A percentile compares a stretch with the other conserved stretches of the same genome.
Conservation (phyloP, 2,329 filamentous ascomycete genomes). For the Thielaviopsis musarum region DNA sequence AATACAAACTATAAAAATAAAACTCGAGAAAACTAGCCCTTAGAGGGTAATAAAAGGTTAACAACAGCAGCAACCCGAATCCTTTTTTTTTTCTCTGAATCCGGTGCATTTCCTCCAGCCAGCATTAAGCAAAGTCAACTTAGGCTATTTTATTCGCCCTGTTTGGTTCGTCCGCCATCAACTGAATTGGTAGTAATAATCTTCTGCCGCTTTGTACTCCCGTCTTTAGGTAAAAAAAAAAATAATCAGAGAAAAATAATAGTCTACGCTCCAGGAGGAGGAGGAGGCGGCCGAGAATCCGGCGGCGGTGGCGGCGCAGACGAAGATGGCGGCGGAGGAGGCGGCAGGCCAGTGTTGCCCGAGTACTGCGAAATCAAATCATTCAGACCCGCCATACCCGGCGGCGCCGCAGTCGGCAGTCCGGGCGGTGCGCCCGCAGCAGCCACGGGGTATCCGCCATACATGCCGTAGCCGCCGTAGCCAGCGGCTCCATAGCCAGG, state of each 20-base stretch:
- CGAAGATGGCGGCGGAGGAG: constrained; percentile 42
- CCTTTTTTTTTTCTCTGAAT: too few species aligned
- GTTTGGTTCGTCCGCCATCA: too few species aligned
- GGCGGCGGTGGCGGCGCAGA: constrained; percentile 36
- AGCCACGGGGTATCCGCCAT: constrained; percentile 32
- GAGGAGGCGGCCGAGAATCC: constrained; percentile 44
- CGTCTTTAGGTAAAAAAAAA: too few species aligned
- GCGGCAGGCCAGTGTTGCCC: constrained; percentile 30
- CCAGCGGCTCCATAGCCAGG: constrained; percentile 26
- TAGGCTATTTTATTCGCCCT: too few species aligned
- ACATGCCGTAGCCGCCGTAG: constrained; percentile 36
- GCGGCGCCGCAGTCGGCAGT: constrained; percentile 23
- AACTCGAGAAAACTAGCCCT: too few species aligned
- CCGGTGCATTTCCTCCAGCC: too few species aligned
- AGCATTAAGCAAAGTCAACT: too few species aligned
- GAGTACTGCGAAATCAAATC: constrained; percentile 52
- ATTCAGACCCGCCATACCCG: constrained; percentile 30
- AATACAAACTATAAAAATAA: too few species aligned
- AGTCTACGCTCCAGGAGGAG: constrained; percentile 34
- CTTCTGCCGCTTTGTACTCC: too few species aligned
- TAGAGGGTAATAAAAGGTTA: too few species aligned
- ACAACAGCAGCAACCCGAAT: too few species aligned
- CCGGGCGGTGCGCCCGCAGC: constrained; percentile 37
- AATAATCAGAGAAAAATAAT: not conserved
- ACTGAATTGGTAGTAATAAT: too few species aligned